Base-by-base conservation (phyloP, 2,329 filamentous ascomycete species). In the Penicillium sp. region DNA sequence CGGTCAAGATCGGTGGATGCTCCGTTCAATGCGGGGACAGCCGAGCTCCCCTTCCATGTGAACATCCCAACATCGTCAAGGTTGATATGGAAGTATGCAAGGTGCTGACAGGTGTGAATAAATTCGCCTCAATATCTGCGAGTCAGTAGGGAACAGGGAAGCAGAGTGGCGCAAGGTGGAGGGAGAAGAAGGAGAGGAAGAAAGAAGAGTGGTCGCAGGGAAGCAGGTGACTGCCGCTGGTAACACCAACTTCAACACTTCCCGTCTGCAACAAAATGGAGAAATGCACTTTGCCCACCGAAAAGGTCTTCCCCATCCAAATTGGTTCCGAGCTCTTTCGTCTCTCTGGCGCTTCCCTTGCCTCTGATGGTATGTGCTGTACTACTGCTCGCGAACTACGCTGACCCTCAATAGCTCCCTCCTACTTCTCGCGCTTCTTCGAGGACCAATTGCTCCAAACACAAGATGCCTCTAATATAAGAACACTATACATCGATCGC, bases 341-440 rank as follows among this genome's bases (percentile, higher is more conserved):
- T 55, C 72, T 89, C 44, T 88, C 86, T 9, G 87, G 87, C 31
- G 86, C 87, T 11, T 88, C 85, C 45, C 84, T 89, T 54, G 85
- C 84, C 51, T 88, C 85, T 59, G 87, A 89, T 83, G 86, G 86
- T 88, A 27, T 36, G 21, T 46, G 40, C 21, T 39, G 24, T 49
- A 32, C 42, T 7, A 4, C 11, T n/a, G 14, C 6, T n/a, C 13
- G 34, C 5, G 13, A 5, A 7, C 18, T 18, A 18, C 3, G 34
- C 84, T 73, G 85, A 69, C 77, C 75, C 72, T 18, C 70, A 77
- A 79, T 76, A 96, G 93, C 92, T 67, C 93, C 93, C 54, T 97
- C 92, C 46, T 97, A 97, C 74, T 97, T 97, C 76, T 96, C 93
- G 18, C 88, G 91, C 64, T 97, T 94, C 77, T 97, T 97, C 73